Conservation (phyloP, 78 protist species). For the Pelomyxa schiedti region DNA sequence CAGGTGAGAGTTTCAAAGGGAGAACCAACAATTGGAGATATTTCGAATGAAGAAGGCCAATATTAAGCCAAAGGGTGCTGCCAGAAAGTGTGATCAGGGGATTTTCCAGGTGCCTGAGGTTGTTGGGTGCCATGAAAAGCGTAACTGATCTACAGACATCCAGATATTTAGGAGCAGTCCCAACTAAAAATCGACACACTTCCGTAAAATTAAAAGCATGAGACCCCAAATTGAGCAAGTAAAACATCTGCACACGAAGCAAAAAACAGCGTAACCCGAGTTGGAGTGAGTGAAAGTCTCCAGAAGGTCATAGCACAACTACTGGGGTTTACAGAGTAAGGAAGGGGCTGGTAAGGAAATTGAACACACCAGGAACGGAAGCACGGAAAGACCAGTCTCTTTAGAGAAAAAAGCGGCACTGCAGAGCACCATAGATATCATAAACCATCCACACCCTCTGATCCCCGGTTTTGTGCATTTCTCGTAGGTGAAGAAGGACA, state of each 20-base stretch:
- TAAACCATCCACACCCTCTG: neutral
- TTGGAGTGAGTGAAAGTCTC: neutral
- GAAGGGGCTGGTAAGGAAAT: neutral
- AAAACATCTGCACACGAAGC: too few relatives aligned
- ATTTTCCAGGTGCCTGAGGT: neutral
- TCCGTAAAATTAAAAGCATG: neutral
- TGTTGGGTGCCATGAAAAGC: neutral
- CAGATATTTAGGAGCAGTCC: neutral
- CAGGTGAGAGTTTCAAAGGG: neutral
- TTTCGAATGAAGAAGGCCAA: neutral
- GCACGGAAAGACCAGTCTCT: neutral
- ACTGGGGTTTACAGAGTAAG: neutral
- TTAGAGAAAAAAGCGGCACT: neutral
- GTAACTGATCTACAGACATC: too few relatives aligned
- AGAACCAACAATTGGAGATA: neutral
- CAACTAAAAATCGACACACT: neutral
- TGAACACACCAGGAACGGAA: too few relatives aligned
- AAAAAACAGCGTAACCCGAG: too few relatives aligned
- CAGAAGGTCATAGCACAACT: neutral
- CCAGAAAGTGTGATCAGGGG: neutral
- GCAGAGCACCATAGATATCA: neutral
- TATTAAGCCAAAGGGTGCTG: neutral
- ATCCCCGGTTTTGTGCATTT: neutral
- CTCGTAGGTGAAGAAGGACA: neutral
- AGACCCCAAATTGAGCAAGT: neutral